A percentile compares a stretch with the other conserved stretches of the same genome.
These are phyloP conservation scores for Saccharomyces paradoxus DNA, from an alignment of 805 yeast genomes.

Conservation along the genomic window DNA sequence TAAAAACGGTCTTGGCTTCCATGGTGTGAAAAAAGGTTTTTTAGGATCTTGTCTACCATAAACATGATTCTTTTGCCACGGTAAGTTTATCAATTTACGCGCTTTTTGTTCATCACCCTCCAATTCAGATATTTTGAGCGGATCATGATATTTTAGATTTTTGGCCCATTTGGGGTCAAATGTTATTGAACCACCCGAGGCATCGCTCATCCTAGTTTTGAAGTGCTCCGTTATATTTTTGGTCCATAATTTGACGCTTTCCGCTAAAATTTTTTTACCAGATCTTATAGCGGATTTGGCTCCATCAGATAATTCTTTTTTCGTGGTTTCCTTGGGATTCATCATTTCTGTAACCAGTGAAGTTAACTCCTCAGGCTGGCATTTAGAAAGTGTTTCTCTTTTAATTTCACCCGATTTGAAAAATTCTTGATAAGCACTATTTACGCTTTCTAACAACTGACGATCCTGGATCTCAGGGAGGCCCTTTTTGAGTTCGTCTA, in stretches of 20 bases:
- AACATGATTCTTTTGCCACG: slow-evolving; percentile 69
- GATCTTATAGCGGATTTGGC: slow-evolving; percentile 20
- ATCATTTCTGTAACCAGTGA: slow-evolving; percentile 11
- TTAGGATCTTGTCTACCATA: slow-evolving; percentile 72
- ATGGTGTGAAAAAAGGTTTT: slow-evolving; percentile 89
- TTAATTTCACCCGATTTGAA: slow-evolving; percentile 16
- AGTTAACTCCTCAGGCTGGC: slow-evolving; percentile 9
- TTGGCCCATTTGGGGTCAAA: slow-evolving; percentile 47
- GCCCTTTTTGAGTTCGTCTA: not conserved
- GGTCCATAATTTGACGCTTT: slow-evolving; percentile 19
- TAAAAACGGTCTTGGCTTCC: slow-evolving; percentile 89
- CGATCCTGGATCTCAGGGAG: slow-evolving; percentile 22
- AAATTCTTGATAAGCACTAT: slow-evolving; percentile 20
- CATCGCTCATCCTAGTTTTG: slow-evolving; percentile 20
- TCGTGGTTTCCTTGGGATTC: slow-evolving; percentile 16
- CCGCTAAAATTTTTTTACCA: slow-evolving; percentile 21
- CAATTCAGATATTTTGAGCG: slow-evolving; percentile 37
- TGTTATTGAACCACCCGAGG: slow-evolving; percentile 27
- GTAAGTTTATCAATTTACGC: slow-evolving; percentile 44
- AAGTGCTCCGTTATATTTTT: slow-evolving; percentile 24
- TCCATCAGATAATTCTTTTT: slow-evolving; percentile 18
- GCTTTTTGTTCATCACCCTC: slow-evolving; percentile 44
- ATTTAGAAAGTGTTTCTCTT: slow-evolving; percentile 6
- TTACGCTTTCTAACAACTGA: slow-evolving; percentile 14
- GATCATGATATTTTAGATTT: slow-evolving; percentile 36